Conservation (phyloP, 2,329 filamentous ascomycete species). For the Coleophoma cylindrospora region DNA sequence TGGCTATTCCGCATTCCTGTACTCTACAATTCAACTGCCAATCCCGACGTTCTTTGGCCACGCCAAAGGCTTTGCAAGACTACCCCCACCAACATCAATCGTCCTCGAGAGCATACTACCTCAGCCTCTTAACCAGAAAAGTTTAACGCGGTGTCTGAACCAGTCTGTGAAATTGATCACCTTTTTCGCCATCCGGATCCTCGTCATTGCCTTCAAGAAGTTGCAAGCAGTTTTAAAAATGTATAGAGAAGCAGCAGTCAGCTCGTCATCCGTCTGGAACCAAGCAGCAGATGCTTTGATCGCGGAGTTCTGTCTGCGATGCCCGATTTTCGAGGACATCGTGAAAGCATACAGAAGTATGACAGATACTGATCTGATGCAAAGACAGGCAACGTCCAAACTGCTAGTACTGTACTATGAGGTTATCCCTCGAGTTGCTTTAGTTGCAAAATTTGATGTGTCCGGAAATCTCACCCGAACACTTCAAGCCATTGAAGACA, state of each 20-base stretch:
- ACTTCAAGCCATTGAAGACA: slow-evolving; percentile 55
- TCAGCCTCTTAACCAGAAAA: slow-evolving; percentile 73
- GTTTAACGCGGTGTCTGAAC: slow-evolving; percentile 72
- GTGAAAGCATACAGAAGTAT: slow-evolving; percentile 69
- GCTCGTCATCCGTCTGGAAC: slow-evolving; percentile 51
- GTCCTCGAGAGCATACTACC: slow-evolving; percentile 85
- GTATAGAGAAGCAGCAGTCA: slow-evolving; percentile 34
- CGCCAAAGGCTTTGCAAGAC: slow-evolving; percentile 51
- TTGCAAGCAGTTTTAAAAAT: slow-evolving; percentile 42
- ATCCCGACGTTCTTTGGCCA: slow-evolving; percentile 71
- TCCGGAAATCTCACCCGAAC: slow-evolving; percentile 69
- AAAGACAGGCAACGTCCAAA: slow-evolving; percentile 73
- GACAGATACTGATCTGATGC: slow-evolving; percentile 63
- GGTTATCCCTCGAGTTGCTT: slow-evolving; percentile 70
- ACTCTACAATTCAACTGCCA: slow-evolving; percentile 70
- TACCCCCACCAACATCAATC: slow-evolving; percentile 74
- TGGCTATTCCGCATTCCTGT: slow-evolving; percentile 84
- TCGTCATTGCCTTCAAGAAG: slow-evolving; percentile 77
- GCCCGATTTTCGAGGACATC: slow-evolving; percentile 77
- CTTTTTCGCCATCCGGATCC: slow-evolving; percentile 76
- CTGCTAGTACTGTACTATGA: slow-evolving; percentile 83
- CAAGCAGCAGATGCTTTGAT: slow-evolving; percentile 64
- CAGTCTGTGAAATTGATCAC: slow-evolving; percentile 74
- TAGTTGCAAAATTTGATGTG: slow-evolving; percentile 84
- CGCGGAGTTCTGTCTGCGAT: slow-evolving; percentile 71